Conservation (phyloP, 2,329 filamentous ascomycete genomes). For the Cladophialophora bantiana region DNA sequence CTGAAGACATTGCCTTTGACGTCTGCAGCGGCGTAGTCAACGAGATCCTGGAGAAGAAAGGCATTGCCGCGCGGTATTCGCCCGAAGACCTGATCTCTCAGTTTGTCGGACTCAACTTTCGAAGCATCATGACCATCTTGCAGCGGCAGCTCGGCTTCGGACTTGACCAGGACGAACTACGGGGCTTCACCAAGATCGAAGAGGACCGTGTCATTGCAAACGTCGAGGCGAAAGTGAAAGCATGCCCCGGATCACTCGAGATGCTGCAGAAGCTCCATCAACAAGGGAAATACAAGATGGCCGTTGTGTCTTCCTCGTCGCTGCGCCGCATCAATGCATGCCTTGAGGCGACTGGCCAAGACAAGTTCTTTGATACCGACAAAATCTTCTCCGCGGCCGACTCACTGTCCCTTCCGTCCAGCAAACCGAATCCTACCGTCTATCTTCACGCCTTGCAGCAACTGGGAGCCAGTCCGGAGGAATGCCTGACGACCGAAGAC, state of each 20-base stretch:
- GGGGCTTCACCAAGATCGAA: conserved; percentile 76
- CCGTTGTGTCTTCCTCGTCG: conserved; percentile 82
- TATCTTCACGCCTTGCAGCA: conserved; percentile 79
- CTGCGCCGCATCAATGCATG: conserved; percentile 78
- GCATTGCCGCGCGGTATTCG: conserved; percentile 74
- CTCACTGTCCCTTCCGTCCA: conserved; percentile 78
- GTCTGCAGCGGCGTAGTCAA: conserved; percentile 90
- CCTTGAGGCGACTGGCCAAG: conserved; percentile 78
- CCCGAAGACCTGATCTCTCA: conserved; percentile 79
- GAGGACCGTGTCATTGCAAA: conserved; percentile 84
- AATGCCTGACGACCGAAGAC: conserved; percentile 86
- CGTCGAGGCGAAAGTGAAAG: conserved; percentile 70
- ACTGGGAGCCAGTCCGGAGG: conserved; percentile 72
- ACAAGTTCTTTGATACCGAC: conserved; percentile 77
- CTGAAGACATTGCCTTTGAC: conserved; percentile 88
- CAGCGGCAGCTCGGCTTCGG: conserved; percentile 77
- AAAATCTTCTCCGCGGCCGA: conserved; percentile 83
- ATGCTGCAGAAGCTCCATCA: conserved; percentile 71
- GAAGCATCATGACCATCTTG: conserved; percentile 82
- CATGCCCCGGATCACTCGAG: conserved; percentile 72
- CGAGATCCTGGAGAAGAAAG: conserved; percentile 74
- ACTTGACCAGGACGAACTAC: conserved; percentile 71
- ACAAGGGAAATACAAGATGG: conserved; percentile 71
- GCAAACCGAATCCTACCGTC: conserved; percentile 89
- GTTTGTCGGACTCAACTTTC: conserved; percentile 94